Percentiles rank a stretch among this genome's conserved stretches.
phyloP scores from a whole-genome alignment of 768 basidiomycete genomes.

The Leccinum obscurum region DNA sequence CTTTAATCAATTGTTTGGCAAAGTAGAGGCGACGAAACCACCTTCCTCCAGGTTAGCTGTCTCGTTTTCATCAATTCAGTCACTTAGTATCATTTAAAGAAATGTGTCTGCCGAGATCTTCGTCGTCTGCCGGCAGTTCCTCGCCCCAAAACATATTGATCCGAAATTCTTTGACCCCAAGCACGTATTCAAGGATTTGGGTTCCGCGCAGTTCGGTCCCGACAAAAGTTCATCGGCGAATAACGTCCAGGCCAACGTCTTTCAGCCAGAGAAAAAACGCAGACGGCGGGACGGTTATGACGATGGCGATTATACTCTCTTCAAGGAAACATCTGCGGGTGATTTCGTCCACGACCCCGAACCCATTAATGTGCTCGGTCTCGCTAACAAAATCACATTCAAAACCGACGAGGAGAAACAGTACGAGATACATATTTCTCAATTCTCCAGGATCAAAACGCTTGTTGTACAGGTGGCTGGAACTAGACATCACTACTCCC shows the following conservation, averaged over 20 bases:
- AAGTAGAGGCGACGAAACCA: conserved; percentile 98
- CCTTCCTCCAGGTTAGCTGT: conserved; percentile 85
- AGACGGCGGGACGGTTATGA: conserved; percentile 92
- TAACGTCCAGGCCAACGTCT: conserved; percentile 85
- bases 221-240: conserved; percentile 58
- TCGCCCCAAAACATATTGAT: conserved; percentile 93
- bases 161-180: conserved; percentile 97
- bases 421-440: conserved; percentile 39
- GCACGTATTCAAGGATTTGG: conserved; percentile 94
- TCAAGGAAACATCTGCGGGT: conserved; percentile 65
- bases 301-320: conserved; percentile 91
- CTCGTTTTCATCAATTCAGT: background rate
- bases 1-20: conserved; percentile 92
- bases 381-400: conserved; percentile 76
- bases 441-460: conserved; percentile 7
- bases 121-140: conserved; percentile 94
- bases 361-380: conserved; percentile 77
- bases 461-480: conserved; percentile 60
- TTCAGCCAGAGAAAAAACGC: conserved; percentile 96
- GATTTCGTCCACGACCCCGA: conserved; percentile 73
- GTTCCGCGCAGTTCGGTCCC: conserved; percentile 43
- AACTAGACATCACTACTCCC: conserved; percentile 64
- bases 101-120: conserved; percentile 99
- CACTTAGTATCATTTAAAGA: conserved; percentile 40
- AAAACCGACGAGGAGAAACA: conserved; percentile 80